These are phyloP conservation scores for Hemileccinum impolitum DNA, from an alignment of 768 basidiomycete species.

Conservation along the genomic window DNA sequence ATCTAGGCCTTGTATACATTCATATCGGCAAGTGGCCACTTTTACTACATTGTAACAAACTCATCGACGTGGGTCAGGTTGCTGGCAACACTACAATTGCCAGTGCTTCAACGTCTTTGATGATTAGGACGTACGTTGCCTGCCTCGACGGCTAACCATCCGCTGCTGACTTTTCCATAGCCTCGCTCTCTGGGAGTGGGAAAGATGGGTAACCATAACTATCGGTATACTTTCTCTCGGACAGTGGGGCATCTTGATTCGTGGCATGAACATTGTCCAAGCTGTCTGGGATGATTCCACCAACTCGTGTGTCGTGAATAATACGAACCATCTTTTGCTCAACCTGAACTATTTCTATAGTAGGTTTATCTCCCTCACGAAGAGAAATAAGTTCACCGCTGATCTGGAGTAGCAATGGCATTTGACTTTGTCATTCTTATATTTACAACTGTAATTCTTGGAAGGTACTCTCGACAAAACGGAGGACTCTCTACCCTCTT, in stretches of 20 bases:
- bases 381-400: background rate
- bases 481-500: constrained; percentile 62
- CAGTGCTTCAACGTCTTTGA: constrained; percentile 49
- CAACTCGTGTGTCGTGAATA: constrained; percentile 46
- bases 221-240: constrained; percentile 54
- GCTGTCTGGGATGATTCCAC: constrained; percentile 48
- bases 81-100: constrained; percentile 27
- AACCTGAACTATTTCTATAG: constrained; percentile 71
- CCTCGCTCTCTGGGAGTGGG: constrained; percentile 69
- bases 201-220: constrained; percentile 44
- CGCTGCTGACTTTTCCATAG: constrained; percentile 36
- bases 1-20: constrained; percentile 62
- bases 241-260: constrained; percentile 65
- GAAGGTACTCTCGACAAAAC: constrained; percentile 44
- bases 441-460: constrained; percentile 52
- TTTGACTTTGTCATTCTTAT: constrained; percentile 62
- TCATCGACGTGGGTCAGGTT: constrained; percentile 13
- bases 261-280: constrained; percentile 63
- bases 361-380: constrained; percentile 31
- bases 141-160: constrained; percentile 11
- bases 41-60: background rate
- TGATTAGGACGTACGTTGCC: constrained; percentile 57
- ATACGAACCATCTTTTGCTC: constrained; percentile 53
- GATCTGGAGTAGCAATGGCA: constrained; percentile 50
- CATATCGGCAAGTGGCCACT: constrained; percentile 49